Conservation (phyloP, 2,329 filamentous ascomycete species). For the Diaporthe sp. region DNA sequence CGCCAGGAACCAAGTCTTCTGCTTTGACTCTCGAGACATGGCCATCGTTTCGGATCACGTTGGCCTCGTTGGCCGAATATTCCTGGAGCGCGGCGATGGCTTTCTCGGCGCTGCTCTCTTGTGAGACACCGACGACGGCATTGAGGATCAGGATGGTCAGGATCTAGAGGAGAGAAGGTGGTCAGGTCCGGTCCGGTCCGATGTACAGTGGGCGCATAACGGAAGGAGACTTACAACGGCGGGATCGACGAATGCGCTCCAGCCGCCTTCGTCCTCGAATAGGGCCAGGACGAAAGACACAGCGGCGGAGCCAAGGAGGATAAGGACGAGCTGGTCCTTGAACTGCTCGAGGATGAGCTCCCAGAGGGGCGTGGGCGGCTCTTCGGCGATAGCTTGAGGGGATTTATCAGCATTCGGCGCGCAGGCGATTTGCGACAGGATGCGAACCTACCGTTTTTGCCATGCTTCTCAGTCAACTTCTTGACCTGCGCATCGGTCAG, state of each 20-base stretch:
- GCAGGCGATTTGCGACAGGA: conserved; percentile 5
- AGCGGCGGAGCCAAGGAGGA: conserved; percentile 90
- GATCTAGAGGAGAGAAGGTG: conserved; percentile 68
- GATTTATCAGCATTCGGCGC: conserved; percentile 18
- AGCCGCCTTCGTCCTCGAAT: conserved; percentile 92
- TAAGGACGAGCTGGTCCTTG: conserved; percentile 98
- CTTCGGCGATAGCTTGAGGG: conserved; percentile 75
- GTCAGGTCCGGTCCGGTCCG: conserved; percentile 31
- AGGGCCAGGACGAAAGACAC: conserved; percentile 94
- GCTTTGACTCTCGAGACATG: conserved; percentile 87
- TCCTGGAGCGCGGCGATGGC: conserved; percentile 98
- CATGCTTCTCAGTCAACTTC: conserved; percentile 68
- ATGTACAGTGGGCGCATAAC: neutral
- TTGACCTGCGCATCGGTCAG: conserved; percentile 71
- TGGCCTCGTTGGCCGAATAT: conserved; percentile 98
- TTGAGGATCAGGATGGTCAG: conserved; percentile 97
- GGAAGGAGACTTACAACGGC: conserved; percentile 78
- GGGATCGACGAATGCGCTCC: conserved; percentile 97
- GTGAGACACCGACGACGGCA: conserved; percentile 95
- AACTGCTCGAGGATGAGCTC: conserved; percentile 98
- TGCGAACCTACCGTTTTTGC: conserved; percentile 72
- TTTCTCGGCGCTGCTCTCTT: conserved; percentile 98
- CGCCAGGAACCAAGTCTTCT: conserved; percentile 96
- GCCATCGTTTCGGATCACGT: conserved; percentile 85
- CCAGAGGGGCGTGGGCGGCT: conserved; percentile 96